Evolutionary conservation across 768 basidiomycete species (phyloP).

Genomic region (Asterophora lycoperdoides): DNA sequence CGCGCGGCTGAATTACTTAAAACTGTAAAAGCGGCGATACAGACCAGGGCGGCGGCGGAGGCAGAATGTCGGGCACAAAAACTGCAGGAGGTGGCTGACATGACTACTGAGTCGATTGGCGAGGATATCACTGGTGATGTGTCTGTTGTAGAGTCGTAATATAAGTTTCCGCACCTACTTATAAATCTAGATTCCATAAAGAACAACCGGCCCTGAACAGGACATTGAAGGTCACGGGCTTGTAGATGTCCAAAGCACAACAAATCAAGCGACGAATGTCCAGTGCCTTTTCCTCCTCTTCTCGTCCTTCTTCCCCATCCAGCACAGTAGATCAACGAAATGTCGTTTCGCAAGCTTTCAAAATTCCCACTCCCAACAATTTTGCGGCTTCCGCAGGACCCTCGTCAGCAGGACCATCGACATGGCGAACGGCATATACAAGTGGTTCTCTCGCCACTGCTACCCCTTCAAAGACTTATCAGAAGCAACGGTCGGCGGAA

Average conservation of each 20-base stretch:
- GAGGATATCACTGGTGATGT: constrained; percentile 5
- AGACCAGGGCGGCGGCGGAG: constrained; percentile 20
- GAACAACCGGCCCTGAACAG: constrained; percentile 35
- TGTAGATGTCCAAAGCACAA: constrained; percentile 32
- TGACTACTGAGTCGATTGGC: background rate
- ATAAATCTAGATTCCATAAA: background rate
- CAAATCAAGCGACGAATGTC: constrained; percentile 42
- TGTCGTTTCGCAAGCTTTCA: constrained; percentile 13
- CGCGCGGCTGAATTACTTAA: constrained; percentile 72
- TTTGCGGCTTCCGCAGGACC: constrained; percentile 20
- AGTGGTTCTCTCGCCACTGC: constrained; percentile 9
- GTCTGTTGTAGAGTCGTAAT: background rate
- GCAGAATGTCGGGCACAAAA: constrained; percentile 13
- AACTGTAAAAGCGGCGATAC: constrained; percentile 39
- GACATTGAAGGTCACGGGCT: constrained; percentile 33
- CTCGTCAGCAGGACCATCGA: constrained; percentile 25
- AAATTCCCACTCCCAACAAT: constrained; percentile 21
- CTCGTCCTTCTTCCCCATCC: constrained; percentile 25
- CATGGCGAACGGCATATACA: constrained; percentile 23
- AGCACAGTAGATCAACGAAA: constrained; percentile 17
- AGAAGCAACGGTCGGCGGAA: constrained; percentile 42
- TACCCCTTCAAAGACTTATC: constrained; percentile 17
- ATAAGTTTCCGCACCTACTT: too few relatives aligned
- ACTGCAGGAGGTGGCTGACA: background rate
- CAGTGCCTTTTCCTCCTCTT: constrained; percentile 33